These are phyloP conservation scores for Calocybe indica DNA, from an alignment of 768 basidiomycete genomes.

Conservation along the genomic window DNA sequence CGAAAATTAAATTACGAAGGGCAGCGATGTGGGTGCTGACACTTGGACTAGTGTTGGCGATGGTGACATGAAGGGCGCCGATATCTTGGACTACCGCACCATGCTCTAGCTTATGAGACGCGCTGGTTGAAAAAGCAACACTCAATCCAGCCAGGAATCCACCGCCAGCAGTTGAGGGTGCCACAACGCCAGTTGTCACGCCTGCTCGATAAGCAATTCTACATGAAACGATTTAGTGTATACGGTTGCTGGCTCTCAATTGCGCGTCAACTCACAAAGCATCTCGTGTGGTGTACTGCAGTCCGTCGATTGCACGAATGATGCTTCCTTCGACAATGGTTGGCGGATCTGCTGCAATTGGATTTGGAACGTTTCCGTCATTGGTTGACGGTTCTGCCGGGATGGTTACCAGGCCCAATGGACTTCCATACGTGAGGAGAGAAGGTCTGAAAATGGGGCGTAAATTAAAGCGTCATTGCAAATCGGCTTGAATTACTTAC, in stretches of 20 bases:
- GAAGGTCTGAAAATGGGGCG: too few relatives aligned
- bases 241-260: too few relatives aligned
- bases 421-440: conserved; percentile 56
- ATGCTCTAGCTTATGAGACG: conserved; percentile 47
- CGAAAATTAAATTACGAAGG: conserved; percentile 44
- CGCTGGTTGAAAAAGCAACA: conserved; percentile 54
- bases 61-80: conserved; percentile 58
- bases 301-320: conserved; percentile 58
- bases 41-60: conserved; percentile 32
- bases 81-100: conserved; percentile 64
- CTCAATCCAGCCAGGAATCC: conserved; percentile 63
- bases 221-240: background rate
- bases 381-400: conserved; percentile 53
- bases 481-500: too few relatives aligned
- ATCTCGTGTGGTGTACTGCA: conserved; percentile 49
- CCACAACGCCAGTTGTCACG: conserved; percentile 62
- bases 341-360: conserved; percentile 28
- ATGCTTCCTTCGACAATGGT: conserved; percentile 39
- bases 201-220: conserved; percentile 73
- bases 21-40: conserved; percentile 60
- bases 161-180: conserved; percentile 36
- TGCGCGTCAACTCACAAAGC: conserved; percentile 33
- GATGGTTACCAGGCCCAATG: conserved; percentile 69
- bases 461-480: too few relatives aligned
- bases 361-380: conserved; percentile 58